Evolutionary conservation across 2,329 filamentous ascomycete species (phyloP).

Genomic region (Cercospora sesami): DNA sequence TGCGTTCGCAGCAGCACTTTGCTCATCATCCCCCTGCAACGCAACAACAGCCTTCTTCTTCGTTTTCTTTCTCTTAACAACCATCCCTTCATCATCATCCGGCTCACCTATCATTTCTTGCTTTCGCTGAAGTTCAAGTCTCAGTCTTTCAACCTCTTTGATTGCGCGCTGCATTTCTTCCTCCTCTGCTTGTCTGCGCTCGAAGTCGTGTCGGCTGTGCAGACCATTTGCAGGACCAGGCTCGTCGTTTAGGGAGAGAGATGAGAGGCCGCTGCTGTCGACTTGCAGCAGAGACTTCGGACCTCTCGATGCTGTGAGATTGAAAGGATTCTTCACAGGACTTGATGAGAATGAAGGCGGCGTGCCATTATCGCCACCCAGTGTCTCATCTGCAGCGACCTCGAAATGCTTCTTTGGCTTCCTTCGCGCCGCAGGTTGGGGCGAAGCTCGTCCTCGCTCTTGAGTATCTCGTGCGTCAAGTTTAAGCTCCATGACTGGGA

Average conservation of each 20-base stretch:
- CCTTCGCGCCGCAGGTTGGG: conserved; percentile 20
- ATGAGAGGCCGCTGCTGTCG: conserved; percentile 77
- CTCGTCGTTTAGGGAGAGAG: conserved; percentile 65
- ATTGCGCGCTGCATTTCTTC: conserved; percentile 86
- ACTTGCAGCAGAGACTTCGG: conserved; percentile 76
- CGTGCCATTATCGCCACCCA: conserved; percentile 40
- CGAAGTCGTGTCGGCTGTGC: conserved; percentile 55
- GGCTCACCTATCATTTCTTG: conserved; percentile 72
- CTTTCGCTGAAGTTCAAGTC: conserved; percentile 84
- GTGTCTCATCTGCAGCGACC: conserved; percentile 51
- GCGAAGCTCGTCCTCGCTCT: conserved; percentile 16
- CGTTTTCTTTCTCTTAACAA: conserved; percentile 59
- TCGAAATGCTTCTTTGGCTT: conserved; percentile 45
- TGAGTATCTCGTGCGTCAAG: conserved; percentile 52
- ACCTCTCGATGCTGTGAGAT: conserved; percentile 23
- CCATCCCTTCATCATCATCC: conserved; percentile 57
- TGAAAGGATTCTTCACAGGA: conserved; percentile 36
- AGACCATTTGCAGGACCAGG: conserved; percentile 24
- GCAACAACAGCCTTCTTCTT: conserved; percentile 48
- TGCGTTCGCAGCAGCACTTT: conserved; percentile 27
- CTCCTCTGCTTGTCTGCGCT: conserved; percentile 72
- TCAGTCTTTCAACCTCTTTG: conserved; percentile 80
- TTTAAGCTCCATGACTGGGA: conserved; percentile 92
- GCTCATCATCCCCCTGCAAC: conserved; percentile 24
- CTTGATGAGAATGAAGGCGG: conserved; percentile 21